Evolutionary conservation across 2,329 filamentous ascomycete genomes (phyloP).

Genomic region (Diplodia intermedia): DNA sequence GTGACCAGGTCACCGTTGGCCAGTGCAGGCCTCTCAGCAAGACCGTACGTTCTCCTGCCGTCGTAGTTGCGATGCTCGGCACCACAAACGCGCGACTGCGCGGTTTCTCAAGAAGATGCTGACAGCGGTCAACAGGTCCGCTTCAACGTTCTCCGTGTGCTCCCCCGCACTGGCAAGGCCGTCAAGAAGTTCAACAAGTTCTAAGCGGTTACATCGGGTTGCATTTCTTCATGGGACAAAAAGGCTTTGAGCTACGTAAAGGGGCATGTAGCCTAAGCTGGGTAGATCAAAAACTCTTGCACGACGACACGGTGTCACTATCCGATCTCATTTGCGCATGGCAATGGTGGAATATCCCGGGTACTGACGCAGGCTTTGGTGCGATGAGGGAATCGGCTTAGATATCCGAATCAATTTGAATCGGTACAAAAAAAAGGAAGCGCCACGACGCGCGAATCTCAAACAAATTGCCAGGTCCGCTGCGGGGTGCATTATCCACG

Average conservation of each 20-base stretch:
- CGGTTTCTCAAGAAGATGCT: neutral
- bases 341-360: slow-evolving; percentile 30
- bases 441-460: neutral
- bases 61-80: neutral
- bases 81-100: neutral
- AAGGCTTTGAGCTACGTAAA: slow-evolving; percentile 31
- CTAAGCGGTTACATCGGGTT: slow-evolving; percentile 62
- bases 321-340: slow-evolving; percentile 26
- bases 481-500: neutral
- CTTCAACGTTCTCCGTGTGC: slow-evolving; percentile 99
- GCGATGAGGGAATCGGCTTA: slow-evolving; percentile 30
- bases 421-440: slow-evolving; percentile 10
- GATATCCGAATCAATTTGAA: slow-evolving; percentile 32
- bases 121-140: slow-evolving; percentile 69
- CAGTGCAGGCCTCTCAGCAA: slow-evolving; percentile 99
- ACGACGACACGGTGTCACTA: slow-evolving; percentile 32
- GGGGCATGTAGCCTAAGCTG: slow-evolving; percentile 34
- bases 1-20: slow-evolving; percentile 98
- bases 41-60: slow-evolving; percentile 76
- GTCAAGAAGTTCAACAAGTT: slow-evolving; percentile 99
- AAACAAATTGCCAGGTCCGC: neutral
- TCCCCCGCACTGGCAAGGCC: slow-evolving; percentile 94
- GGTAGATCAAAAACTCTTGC: slow-evolving; percentile 33
- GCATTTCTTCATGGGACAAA: slow-evolving; percentile 34
- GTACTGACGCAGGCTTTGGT: slow-evolving; percentile 28